Conservation (phyloP, 768 basidiomycete species). For the Suillus subluteus region DNA sequence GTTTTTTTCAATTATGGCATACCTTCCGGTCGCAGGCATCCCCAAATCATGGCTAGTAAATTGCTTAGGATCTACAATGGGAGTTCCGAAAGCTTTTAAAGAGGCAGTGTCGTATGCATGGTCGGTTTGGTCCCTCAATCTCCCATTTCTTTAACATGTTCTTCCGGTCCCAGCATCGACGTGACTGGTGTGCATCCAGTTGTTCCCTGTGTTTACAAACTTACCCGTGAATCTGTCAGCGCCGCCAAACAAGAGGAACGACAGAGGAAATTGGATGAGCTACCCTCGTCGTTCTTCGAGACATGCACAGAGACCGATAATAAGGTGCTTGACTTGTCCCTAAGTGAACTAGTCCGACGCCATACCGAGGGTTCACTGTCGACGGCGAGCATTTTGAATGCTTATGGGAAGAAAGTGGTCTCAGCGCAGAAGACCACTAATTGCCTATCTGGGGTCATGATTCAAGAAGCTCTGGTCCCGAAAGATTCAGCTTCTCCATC, state of each 20-base stretch:
- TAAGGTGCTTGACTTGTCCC: slow-evolving; percentile 39
- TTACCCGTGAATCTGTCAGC: slow-evolving; percentile 17
- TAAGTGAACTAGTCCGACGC: slow-evolving; percentile 39
- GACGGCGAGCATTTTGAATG: slow-evolving; percentile 36
- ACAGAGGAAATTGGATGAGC: slow-evolving; percentile 29
- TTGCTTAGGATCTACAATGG: neutral
- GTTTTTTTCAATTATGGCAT: slow-evolving; percentile 9
- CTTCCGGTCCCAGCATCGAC: slow-evolving; percentile 27
- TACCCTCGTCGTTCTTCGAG: slow-evolving; percentile 33
- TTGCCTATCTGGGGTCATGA: slow-evolving; percentile 51
- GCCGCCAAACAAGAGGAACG: slow-evolving; percentile 39
- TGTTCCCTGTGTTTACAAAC: neutral
- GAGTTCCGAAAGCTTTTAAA: neutral
- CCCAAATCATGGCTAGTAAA: neutral
- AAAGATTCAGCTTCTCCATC: slow-evolving; percentile 17
- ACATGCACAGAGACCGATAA: slow-evolving; percentile 39
- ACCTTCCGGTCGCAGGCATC: neutral
- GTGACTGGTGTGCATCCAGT: slow-evolving; percentile 30
- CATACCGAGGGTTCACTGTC: slow-evolving; percentile 33
- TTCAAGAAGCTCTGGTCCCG: slow-evolving; percentile 33
- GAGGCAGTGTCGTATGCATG: neutral
- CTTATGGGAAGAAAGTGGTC: slow-evolving; percentile 45
- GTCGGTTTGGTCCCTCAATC: too few species aligned
- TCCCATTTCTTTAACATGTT: slow-evolving; percentile 23
- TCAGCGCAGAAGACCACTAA: slow-evolving; percentile 48